Evolutionary conservation across 768 basidiomycete species (phyloP), one percentile per base, ranked within the genome.

Genomic region (Podaxis pistillaris): DNA sequence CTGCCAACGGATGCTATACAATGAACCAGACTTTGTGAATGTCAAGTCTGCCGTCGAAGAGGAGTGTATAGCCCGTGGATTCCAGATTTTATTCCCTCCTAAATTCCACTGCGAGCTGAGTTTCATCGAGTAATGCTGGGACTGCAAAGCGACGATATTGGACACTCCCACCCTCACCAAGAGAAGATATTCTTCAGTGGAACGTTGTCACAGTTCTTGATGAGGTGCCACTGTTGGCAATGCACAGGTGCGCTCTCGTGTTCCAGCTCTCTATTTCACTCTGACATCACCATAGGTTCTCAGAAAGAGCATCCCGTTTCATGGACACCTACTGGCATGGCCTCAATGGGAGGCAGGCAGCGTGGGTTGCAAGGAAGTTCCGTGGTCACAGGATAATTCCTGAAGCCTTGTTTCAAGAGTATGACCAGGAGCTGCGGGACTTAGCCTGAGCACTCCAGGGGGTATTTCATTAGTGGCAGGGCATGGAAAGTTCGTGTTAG

Each of bases 61-160:
- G 4, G 24, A 63, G 4, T 72, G 68, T 63, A 57, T 63, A 9
- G 52, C 46, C 1, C 26, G 64, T 1, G 75, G 76, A 2, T 64
- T 72, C 54, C 1, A 59, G 12, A 58, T 69, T 47, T 28, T 76
- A 5, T 78, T 76, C 60, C 65, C 75, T 2, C 77, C 72, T 2
- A 79, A 78, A 56, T 67, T 62, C 55, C 64, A 67, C 61, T 67
- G 61, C 49, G 68, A 70, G 53, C 49, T 70, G 1, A 70, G 69
- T 47, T 57, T 55, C 11, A 68, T 71, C 33, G 68, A 68, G 52
- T 56, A 63, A 36, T 64, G 61, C 49, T 67, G 65, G 68, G 68
- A 65, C 0, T 63, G 68, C 62, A n/a, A 68, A 68, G 47, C 13
- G 40, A 4, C 40, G 40, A 40, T 40, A 40, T 40, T 17, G 8